Conservation (phyloP, 148 eudicot genomes). For the Heliamphora exappendiculata region DNA sequence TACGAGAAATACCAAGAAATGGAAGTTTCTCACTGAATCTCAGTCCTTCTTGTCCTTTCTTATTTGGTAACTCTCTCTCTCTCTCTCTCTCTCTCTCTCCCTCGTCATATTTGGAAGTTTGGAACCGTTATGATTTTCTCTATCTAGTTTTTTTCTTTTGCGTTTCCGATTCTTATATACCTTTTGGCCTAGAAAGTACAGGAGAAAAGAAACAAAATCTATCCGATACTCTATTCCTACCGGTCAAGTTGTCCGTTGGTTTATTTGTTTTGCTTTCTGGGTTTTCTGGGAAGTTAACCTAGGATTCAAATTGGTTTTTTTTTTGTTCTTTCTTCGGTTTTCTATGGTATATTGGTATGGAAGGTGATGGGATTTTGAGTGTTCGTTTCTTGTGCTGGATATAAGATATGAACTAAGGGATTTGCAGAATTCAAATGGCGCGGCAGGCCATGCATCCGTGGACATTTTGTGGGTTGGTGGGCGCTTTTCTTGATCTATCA, state of each 20-base stretch:
- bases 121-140: background rate
- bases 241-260: background rate
- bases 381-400: background rate
- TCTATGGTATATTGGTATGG: background rate
- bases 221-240: background rate
- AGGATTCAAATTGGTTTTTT: background rate
- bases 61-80: background rate
- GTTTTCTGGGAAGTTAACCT: background rate
- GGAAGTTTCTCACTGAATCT: background rate
- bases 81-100: background rate
- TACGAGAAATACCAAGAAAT: too few species aligned
- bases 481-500: constrained; percentile 84
- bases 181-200: background rate
- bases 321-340: background rate
- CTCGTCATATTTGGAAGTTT: too few species aligned
- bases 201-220: background rate
- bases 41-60: background rate
- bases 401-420: background rate
- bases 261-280: background rate
- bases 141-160: background rate
- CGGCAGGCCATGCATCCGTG: constrained; percentile 57
- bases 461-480: constrained; percentile 64
- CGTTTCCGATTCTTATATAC: background rate
- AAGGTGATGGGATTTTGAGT: background rate
- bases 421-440: constrained; percentile 27